Conservation (phyloP, 768 basidiomycete species). For the Rossbeevera mucosa region DNA sequence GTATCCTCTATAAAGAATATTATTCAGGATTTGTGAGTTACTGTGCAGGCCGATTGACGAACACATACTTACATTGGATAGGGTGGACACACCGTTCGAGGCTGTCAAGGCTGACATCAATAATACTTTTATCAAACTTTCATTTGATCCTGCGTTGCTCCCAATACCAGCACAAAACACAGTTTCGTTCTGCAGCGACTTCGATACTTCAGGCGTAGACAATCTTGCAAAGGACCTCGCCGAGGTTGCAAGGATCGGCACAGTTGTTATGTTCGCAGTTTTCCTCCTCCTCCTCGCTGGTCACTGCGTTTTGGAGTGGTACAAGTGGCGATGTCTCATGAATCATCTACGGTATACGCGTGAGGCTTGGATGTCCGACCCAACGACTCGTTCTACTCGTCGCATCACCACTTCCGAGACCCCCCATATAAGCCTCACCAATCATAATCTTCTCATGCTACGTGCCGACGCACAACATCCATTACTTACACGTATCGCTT, state of each 20-base stretch:
- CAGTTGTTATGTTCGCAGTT: constrained; percentile 63
- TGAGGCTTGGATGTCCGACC: constrained; percentile 73
- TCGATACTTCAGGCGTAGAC: constrained; percentile 85
- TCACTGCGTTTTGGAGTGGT: constrained; percentile 81
- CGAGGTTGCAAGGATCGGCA: constrained; percentile 74
- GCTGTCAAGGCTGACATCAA: constrained; percentile 86
- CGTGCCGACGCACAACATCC: constrained; percentile 68
- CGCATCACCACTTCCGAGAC: constrained; percentile 30
- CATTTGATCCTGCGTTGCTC: constrained; percentile 66
- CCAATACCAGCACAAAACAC: constrained; percentile 70
- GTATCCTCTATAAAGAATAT: constrained; percentile 67
- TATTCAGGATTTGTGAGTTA: constrained; percentile 61
- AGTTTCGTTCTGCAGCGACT: constrained; percentile 67
- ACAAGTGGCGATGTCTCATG: constrained; percentile 75
- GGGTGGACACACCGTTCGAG: constrained; percentile 85
- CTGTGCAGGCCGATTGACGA: background rate
- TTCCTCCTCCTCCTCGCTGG: constrained; percentile 71
- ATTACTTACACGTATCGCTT: constrained; percentile 61
- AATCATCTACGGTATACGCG: constrained; percentile 64
- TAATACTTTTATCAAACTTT: constrained; percentile 69
- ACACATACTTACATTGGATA: constrained; percentile 24
- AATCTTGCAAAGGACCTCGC: constrained; percentile 77
- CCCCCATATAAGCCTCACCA: constrained; percentile 58
- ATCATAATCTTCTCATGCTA: constrained; percentile 79
- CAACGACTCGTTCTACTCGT: constrained; percentile 50